Conservation (phyloP, 371 early-diverging fungal species). For the Conidiobolus incongruus region DNA sequence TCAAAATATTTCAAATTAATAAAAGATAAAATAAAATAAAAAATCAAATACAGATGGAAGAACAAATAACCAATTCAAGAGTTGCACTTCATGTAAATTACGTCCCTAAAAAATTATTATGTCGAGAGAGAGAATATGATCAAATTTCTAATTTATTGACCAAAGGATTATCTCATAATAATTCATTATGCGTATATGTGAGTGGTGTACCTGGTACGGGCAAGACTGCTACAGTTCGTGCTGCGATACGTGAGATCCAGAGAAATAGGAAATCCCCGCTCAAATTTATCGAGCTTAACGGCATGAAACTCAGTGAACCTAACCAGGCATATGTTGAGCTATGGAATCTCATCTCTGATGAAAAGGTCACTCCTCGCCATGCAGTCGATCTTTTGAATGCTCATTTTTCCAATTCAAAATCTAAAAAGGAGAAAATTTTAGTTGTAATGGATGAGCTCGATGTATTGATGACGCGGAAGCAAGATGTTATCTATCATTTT, state of each 20-base stretch:
- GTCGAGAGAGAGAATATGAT: no score
- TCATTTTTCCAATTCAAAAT: conserved; percentile 15
- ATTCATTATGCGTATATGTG: no score
- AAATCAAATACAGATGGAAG: no score
- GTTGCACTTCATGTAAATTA: no score
- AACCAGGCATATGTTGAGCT: conserved; percentile 60
- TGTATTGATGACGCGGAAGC: conserved; percentile 75
- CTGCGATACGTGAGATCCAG: conserved; percentile 55
- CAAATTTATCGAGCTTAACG: conserved; percentile 82
- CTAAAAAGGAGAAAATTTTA: conserved; percentile 9
- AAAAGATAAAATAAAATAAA: no score
- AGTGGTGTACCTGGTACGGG: conserved; percentile 97
- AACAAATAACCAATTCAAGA: no score
- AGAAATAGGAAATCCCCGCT: conserved; percentile 40
- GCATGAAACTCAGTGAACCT: conserved; percentile 89
- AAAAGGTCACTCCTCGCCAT: conserved; percentile 42
- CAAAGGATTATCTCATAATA: no score
- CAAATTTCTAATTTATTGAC: no score
- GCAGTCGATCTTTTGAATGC: conserved; percentile 47
- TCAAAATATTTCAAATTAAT: no score
- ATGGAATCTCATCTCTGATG: conserved; percentile 35
- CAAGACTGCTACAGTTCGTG: conserved; percentile 87
- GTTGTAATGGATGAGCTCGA: conserved; percentile 97
- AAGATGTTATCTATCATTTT: conserved; percentile 91
- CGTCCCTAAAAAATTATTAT: no score